Conservation (phyloP, 139 green algal species). For the Chlorokybus atmophyticus region DNA sequence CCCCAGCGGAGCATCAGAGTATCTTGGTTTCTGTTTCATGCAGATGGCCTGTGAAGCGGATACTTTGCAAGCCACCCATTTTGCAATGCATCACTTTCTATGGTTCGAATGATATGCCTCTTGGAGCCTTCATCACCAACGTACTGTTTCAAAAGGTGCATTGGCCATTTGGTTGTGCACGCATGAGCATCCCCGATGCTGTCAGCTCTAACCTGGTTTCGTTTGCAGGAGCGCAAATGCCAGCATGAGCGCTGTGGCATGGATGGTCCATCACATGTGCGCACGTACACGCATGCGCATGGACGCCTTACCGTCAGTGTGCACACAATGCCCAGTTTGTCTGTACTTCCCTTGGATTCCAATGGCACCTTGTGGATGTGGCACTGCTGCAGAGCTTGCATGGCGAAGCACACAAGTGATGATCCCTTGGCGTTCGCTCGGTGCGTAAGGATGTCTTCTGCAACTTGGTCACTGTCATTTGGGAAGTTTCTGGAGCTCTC, state of each 20-base stretch:
- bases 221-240: background rate
- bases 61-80: conserved; percentile 10
- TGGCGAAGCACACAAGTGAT: too few relatives aligned
- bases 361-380: conserved; percentile 27
- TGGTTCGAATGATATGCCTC: conserved; percentile 9
- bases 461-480: conserved; percentile 19
- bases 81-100: conserved; percentile 21
- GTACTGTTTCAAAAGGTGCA: conserved; percentile 8
- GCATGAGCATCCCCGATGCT: too few relatives aligned
- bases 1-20: conserved; percentile 9
- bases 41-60: background rate
- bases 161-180: too few relatives aligned
- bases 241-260: background rate
- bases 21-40: conserved; percentile 12
- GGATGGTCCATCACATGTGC: background rate
- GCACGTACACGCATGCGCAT: conserved; percentile 12
- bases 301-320: conserved; percentile 21
- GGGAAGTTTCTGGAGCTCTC: conserved; percentile 30
- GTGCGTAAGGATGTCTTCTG: conserved; percentile 21
- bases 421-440: too few relatives aligned
- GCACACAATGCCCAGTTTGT: background rate
- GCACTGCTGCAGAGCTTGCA: conserved; percentile 14
- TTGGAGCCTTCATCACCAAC: conserved; percentile 14
- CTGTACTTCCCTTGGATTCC: background rate
- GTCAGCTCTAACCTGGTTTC: too few relatives aligned